A percentile compares a stretch with the other conserved stretches of the same genome.
Evolutionary conservation across 345 rosid genomes (phyloP).

Genomic region (Rubroshorea leprosula): DNA sequence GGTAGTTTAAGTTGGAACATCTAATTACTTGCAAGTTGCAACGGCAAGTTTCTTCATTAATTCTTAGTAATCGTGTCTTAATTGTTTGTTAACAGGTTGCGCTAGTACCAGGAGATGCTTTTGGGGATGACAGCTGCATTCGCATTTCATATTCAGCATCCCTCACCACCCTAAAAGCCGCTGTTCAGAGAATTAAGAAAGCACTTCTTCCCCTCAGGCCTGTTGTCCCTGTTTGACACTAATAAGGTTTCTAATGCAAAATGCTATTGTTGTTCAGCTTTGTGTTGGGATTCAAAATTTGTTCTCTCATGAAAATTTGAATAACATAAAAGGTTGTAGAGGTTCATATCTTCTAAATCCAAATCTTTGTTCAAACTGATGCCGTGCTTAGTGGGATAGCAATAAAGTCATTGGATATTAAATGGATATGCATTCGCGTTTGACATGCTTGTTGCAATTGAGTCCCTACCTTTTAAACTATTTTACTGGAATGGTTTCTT

Average conservation of each 20-base stretch:
- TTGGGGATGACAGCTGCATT: slow-evolving; percentile 87
- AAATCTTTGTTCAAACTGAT: background rate
- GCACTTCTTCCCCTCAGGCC: slow-evolving; percentile 55
- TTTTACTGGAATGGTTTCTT: too few relatives aligned
- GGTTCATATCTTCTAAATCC: background rate
- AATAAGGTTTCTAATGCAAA: background rate
- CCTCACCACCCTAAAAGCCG: slow-evolving; percentile 59
- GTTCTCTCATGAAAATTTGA: slow-evolving; percentile 2
- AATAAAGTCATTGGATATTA: too few relatives aligned
- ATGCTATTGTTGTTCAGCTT: too few relatives aligned
- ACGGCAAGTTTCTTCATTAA: background rate
- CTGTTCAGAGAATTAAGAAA: slow-evolving; percentile 74
- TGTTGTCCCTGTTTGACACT: slow-evolving; percentile 42
- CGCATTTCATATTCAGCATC: slow-evolving; percentile 91
- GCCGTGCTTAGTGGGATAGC: background rate
- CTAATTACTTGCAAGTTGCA: too few relatives aligned
- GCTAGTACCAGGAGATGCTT: slow-evolving; percentile 92
- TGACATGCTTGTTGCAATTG: too few relatives aligned
- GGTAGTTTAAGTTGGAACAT: too few relatives aligned
- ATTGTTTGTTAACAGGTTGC: slow-evolving; percentile 55
- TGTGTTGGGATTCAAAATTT: background rate
- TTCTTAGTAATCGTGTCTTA: background rate
- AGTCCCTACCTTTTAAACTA: too few relatives aligned
- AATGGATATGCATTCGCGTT: too few relatives aligned
- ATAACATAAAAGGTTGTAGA: background rate